phyloP scores from a whole-genome alignment of 345 rosid genomes.

The Brassica incana region DNA sequence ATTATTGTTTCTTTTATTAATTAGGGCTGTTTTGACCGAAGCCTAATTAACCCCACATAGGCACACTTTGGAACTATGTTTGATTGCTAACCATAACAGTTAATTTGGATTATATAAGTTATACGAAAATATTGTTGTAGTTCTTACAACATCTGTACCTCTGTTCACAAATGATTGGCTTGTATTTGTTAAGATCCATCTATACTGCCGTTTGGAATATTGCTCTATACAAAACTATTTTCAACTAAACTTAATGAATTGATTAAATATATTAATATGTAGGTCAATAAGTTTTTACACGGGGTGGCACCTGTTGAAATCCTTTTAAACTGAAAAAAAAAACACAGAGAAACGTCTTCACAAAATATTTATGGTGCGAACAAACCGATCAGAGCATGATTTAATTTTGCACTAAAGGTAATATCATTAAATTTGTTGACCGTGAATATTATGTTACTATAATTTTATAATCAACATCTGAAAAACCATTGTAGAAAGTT shows the following conservation, averaged over 20 bases:
- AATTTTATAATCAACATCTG: neutral
- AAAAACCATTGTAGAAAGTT: neutral
- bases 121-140: neutral
- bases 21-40: no score
- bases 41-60: neutral
- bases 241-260: neutral
- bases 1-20: neutral
- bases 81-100: no score
- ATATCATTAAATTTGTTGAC: constrained; percentile 17
- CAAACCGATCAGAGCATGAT: constrained; percentile 20
- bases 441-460: neutral
- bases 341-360: constrained; percentile 34
- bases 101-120: no score
- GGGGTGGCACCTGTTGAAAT: constrained; percentile 23
- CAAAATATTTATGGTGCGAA: constrained; percentile 20
- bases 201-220: constrained; percentile 5
- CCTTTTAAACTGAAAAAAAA: constrained; percentile 19
- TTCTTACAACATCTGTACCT: neutral
- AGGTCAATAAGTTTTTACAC: constrained; percentile 27
- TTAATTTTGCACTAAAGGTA: neutral
- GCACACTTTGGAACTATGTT: no score
- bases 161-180: neutral
- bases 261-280: neutral
- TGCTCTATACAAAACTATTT: no score
- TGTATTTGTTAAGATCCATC: constrained; percentile 9